phyloP scores from a whole-genome alignment of 768 basidiomycete species.

The Termitomyces sp. region DNA sequence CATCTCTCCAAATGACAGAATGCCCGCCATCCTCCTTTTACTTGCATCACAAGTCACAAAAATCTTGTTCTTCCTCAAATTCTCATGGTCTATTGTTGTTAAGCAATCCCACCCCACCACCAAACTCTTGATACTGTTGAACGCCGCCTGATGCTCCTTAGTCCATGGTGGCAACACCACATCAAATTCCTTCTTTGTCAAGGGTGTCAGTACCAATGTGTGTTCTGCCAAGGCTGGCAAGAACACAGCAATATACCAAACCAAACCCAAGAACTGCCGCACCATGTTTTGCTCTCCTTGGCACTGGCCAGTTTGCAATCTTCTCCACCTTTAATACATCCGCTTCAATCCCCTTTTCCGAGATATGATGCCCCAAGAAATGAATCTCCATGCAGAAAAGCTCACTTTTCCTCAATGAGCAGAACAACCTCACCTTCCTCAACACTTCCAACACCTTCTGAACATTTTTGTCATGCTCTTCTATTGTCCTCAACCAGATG shows the following conservation, averaged over 20 bases:
- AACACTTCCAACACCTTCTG: neutral
- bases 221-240: conserved; percentile 19
- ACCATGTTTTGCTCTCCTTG: conserved; percentile 12
- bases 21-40: neutral
- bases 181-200: neutral
- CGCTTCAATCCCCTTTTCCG: neutral
- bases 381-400: neutral
- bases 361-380: conserved; percentile 1
- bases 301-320: neutral
- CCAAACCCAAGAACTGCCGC: conserved; percentile 21
- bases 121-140: neutral
- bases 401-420: neutral
- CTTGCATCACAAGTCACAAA: neutral
- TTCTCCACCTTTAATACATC: neutral
- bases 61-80: neutral
- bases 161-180: neutral
- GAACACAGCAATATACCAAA: conserved; percentile 18
- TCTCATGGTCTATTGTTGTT: neutral
- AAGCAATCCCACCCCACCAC: neutral
- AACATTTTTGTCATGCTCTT: neutral
- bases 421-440: neutral
- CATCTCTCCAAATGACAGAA: neutral
- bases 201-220: neutral
- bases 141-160: neutral
- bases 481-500: neutral